Conservation (phyloP, 2,329 filamentous ascomycete species). For the Cytospora piceicola region DNA sequence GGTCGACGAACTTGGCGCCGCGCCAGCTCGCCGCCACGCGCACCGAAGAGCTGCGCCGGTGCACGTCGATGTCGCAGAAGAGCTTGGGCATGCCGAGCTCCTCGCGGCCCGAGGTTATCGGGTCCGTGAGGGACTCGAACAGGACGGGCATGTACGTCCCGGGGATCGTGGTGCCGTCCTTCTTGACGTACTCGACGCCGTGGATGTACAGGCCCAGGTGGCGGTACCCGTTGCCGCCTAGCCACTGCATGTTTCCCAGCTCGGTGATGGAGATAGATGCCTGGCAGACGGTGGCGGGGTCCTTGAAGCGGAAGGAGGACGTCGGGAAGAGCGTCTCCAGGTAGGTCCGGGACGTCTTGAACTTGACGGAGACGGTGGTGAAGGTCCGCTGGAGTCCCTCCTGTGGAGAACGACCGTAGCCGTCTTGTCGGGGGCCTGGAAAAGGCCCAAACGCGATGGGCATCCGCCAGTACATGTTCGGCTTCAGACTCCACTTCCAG, state of each 20-base stretch:
- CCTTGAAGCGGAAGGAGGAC: conserved; percentile 46
- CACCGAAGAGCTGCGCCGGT: conserved; percentile 41
- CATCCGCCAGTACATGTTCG: conserved; percentile 47
- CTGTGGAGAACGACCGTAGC: conserved; percentile 33
- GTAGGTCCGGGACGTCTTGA: conserved; percentile 54
- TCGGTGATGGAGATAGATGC: conserved; percentile 46
- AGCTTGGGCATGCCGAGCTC: conserved; percentile 61
- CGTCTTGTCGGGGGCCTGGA: conserved; percentile 48
- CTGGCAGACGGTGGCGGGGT: conserved; percentile 48
- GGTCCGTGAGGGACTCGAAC: conserved; percentile 57
- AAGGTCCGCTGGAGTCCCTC: conserved; percentile 39
- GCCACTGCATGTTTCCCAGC: conserved; percentile 42
- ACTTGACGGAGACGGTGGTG: conserved; percentile 51
- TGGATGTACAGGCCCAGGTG: conserved; percentile 57
- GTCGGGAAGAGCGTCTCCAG: conserved; percentile 54
- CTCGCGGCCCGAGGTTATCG: conserved; percentile 57
- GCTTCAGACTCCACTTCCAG: conserved; percentile 48
- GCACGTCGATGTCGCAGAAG: conserved; percentile 47
- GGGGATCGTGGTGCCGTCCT: conserved; percentile 45
- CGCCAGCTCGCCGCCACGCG: conserved; percentile 47
- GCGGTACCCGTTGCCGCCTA: conserved; percentile 47
- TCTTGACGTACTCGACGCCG: conserved; percentile 52
- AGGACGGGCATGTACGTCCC: conserved; percentile 57
- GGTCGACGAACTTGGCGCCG: conserved; percentile 38
- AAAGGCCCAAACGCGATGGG: conserved; percentile 52